phyloP scores from a whole-genome alignment of 805 yeast genomes.

The Candida odintsovae region DNA sequence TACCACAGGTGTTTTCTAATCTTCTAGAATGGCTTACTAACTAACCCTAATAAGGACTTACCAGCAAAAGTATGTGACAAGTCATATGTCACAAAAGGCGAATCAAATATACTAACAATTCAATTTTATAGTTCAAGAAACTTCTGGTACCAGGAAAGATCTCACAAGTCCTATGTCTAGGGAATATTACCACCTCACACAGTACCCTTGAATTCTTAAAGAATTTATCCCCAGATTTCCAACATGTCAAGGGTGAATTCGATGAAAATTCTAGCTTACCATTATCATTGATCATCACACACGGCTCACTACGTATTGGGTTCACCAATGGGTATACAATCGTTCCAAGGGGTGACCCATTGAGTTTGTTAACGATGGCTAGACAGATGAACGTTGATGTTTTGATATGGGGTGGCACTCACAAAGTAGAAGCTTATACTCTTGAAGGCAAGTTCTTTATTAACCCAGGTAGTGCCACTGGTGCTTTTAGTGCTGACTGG shows the following conservation, averaged over 20 bases:
- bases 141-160: slow-evolving; percentile 82
- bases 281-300: slow-evolving; percentile 54
- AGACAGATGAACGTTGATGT: slow-evolving; percentile 90
- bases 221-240: slow-evolving; percentile 64
- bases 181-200: slow-evolving; percentile 70
- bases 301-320: slow-evolving; percentile 74
- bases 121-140: slow-evolving; percentile 48
- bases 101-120: slow-evolving; percentile 9
- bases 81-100: no score
- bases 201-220: slow-evolving; percentile 60
- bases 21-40: slow-evolving; percentile 6
- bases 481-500: slow-evolving; percentile 71
- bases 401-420: slow-evolving; percentile 89
- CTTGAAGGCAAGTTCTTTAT: slow-evolving; percentile 88
- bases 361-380: slow-evolving; percentile 75
- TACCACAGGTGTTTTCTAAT: slow-evolving; percentile 4
- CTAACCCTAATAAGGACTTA: slow-evolving; percentile 30
- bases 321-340: slow-evolving; percentile 78
- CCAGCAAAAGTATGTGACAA: slow-evolving; percentile 33
- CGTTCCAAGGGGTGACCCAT: slow-evolving; percentile 83
- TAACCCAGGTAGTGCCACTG: slow-evolving; percentile 97
- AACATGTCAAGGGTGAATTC: slow-evolving; percentile 76
- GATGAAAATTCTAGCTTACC: slow-evolving; percentile 55
- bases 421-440: slow-evolving; percentile 87
- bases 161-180: slow-evolving; percentile 77